Evolutionary conservation across 805 yeast species (phyloP).

Genomic region (Saccharomycopsis olivae): DNA sequence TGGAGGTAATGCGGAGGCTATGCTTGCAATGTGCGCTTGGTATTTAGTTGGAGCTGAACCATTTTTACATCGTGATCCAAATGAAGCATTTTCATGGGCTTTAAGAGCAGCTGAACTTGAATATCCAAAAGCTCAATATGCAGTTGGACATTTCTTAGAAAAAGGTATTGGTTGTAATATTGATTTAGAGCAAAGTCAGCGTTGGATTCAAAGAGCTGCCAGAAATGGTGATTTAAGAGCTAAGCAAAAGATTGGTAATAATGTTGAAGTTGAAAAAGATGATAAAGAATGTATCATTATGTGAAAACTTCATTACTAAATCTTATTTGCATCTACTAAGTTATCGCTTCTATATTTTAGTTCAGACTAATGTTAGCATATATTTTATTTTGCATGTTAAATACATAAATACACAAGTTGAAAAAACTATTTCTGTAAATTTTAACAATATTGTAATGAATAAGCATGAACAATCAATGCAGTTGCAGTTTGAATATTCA

Average conservation of each 20-base stretch:
- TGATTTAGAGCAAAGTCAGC: conserved; percentile 45
- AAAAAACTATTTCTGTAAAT: too few species aligned
- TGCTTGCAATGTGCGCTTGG: conserved; percentile 96
- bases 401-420: too few species aligned
- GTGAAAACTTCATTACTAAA: too few species aligned
- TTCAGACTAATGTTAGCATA: too few species aligned
- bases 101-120: conserved; percentile 69
- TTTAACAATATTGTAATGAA: conserved; percentile 28
- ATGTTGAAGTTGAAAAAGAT: conserved; percentile 18
- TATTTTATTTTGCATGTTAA: too few species aligned
- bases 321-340: too few species aligned
- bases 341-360: too few species aligned
- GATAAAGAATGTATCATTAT: conserved; percentile 24
- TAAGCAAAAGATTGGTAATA: conserved; percentile 24
- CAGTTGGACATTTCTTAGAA: conserved; percentile 75
- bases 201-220: conserved; percentile 72
- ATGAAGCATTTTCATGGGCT: conserved; percentile 94
- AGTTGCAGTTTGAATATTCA: conserved; percentile 96
- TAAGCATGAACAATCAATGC: conserved; percentile 92
- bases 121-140: conserved; percentile 72
- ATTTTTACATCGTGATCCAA: conserved; percentile 63
- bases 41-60: conserved; percentile 86
- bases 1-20: conserved; percentile 78
- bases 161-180: conserved; percentile 77
- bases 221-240: conserved; percentile 47